These are phyloP conservation scores for Grammothele lineata DNA, from an alignment of 768 basidiomycete species.

Conservation along the genomic window DNA sequence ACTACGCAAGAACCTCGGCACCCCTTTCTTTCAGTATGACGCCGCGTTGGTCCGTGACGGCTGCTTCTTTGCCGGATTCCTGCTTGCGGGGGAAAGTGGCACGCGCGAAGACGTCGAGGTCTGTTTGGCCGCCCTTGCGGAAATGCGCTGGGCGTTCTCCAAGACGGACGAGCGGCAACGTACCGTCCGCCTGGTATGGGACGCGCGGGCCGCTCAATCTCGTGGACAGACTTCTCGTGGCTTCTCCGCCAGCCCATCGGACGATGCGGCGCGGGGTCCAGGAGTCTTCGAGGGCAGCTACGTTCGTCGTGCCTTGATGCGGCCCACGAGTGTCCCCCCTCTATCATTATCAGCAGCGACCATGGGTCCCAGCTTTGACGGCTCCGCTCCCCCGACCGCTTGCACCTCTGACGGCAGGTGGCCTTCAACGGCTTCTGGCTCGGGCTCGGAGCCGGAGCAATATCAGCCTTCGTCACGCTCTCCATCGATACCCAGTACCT, in stretches of 20 bases:
- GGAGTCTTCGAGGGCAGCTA: slow-evolving; percentile 15
- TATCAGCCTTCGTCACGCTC: slow-evolving; percentile 19
- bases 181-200: slow-evolving; percentile 48
- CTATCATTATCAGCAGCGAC: slow-evolving; percentile 16
- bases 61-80: slow-evolving; percentile 80
- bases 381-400: slow-evolving; percentile 21
- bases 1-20: slow-evolving; percentile 48
- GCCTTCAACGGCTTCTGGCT: slow-evolving; percentile 13
- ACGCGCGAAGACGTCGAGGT: slow-evolving; percentile 45
- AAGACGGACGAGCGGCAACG: slow-evolving; percentile 70
- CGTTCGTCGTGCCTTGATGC: slow-evolving; percentile 14
- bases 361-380: slow-evolving; percentile 10
- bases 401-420: slow-evolving; percentile 15
- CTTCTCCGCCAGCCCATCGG: slow-evolving; percentile 14
- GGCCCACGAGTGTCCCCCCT: slow-evolving; percentile 23
- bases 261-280: slow-evolving; percentile 12
- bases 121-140: slow-evolving; percentile 71
- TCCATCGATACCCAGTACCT: slow-evolving; percentile 11
- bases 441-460: slow-evolving; percentile 15
- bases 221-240: slow-evolving; percentile 12
- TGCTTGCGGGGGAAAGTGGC: slow-evolving; percentile 58
- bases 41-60: slow-evolving; percentile 85
- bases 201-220: slow-evolving; percentile 21
- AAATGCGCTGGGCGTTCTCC: slow-evolving; percentile 81
- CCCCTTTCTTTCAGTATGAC: slow-evolving; percentile 75